A percentile compares a stretch with the other conserved stretches of the same genome.
phyloP scores from a whole-genome alignment of 441 rosid species.

The Isatis lusitanica region DNA sequence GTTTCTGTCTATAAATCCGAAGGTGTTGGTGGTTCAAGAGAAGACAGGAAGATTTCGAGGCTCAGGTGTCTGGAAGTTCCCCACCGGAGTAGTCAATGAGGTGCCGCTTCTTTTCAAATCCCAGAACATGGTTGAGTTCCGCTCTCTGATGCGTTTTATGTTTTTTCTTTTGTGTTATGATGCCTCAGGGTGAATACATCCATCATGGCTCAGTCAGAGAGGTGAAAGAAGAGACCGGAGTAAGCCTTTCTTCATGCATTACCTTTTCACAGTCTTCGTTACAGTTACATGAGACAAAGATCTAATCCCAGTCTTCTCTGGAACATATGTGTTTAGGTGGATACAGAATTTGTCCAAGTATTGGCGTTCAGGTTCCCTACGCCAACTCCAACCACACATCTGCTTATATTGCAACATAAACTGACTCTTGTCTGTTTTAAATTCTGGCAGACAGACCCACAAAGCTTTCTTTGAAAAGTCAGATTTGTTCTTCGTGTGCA shows the following conservation, averaged over 20 bases:
- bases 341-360: constrained; percentile 63
- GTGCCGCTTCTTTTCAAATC: constrained; percentile 28
- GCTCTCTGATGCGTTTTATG: constrained; percentile 3
- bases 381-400: constrained; percentile 3
- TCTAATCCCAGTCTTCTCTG: constrained; percentile 4
- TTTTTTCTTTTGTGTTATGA: background rate
- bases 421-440: background rate
- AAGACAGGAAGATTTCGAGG: constrained; percentile 61
- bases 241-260: constrained; percentile 37
- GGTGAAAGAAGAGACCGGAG: constrained; percentile 90
- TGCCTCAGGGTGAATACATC: constrained; percentile 77
- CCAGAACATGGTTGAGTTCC: background rate
- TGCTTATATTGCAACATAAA: constrained; percentile 10
- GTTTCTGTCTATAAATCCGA: constrained; percentile 22
- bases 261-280: background rate
- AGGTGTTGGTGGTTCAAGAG: constrained; percentile 87
- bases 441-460: constrained; percentile 68
- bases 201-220: constrained; percentile 64
- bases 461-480: constrained; percentile 72
- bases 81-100: constrained; percentile 84
- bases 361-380: constrained; percentile 71
- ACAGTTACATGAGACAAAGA: background rate
- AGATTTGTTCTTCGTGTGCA: constrained; percentile 77
- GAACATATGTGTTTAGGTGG: constrained; percentile 44
- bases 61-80: constrained; percentile 77